Percentiles rank a stretch among this genome's conserved stretches.
Conservation (phyloP, 2,329 filamentous ascomycete genomes). For the Stemphylium lycopersici region DNA sequence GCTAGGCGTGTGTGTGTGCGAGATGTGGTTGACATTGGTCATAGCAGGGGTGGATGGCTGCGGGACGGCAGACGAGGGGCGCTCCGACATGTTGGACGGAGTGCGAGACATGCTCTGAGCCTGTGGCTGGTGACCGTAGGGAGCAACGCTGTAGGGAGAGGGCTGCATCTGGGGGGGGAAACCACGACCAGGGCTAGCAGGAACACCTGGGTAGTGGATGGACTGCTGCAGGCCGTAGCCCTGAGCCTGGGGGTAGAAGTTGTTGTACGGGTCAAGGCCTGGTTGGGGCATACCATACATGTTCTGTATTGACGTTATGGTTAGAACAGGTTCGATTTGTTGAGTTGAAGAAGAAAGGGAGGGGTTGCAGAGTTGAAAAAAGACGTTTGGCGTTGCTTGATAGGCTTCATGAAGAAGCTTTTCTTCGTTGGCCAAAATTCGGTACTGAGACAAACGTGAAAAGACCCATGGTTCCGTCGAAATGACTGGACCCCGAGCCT, state of each 20-base stretch:
- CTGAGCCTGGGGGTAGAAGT: slow-evolving; percentile 56
- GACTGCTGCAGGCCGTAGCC: slow-evolving; percentile 55
- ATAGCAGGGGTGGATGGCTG: slow-evolving; percentile 64
- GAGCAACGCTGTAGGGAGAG: slow-evolving; percentile 56
- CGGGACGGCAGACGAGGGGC: slow-evolving; percentile 64
- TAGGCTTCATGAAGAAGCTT: slow-evolving; percentile 10
- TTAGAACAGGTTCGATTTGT: slow-evolving; percentile 77
- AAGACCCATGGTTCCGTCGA: slow-evolving; percentile 21
- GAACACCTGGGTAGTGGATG: slow-evolving; percentile 54
- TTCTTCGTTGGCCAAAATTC: slow-evolving; percentile 21
- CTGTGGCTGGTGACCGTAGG: slow-evolving; percentile 63
- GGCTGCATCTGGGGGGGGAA: slow-evolving; percentile 54
- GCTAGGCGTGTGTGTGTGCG: slow-evolving; percentile 62
- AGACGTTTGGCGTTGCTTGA: slow-evolving; percentile 26
- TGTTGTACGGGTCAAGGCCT: slow-evolving; percentile 49
- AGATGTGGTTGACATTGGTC: slow-evolving; percentile 50
- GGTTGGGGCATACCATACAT: slow-evolving; percentile 64
- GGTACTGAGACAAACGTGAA: slow-evolving; percentile 14
- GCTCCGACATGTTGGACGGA: slow-evolving; percentile 61
- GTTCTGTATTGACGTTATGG: slow-evolving; percentile 67
- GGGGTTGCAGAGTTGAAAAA: not conserved
- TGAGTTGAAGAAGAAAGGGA: slow-evolving; percentile 72
- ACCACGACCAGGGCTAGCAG: slow-evolving; percentile 53
- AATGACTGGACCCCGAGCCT: slow-evolving; percentile 27
- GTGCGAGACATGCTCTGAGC: slow-evolving; percentile 71